phyloP scores from a whole-genome alignment of 2,329 filamentous ascomycete genomes.

The Trichophyton mentagrophytes region DNA sequence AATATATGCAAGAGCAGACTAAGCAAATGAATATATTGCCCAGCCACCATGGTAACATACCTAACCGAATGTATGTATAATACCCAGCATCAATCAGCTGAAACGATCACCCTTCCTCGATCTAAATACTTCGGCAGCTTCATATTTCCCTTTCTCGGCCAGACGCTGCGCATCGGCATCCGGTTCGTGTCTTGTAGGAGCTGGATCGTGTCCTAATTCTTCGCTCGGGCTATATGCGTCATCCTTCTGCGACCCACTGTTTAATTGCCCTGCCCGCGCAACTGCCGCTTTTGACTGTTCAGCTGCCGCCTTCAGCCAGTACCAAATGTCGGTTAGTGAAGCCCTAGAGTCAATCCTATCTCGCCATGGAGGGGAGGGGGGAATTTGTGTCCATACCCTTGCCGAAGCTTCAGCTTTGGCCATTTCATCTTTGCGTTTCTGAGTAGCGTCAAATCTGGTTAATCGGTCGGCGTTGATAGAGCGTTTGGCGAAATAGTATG shows the following conservation, averaged over 20 bases:
- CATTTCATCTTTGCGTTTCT: constrained; percentile 21
- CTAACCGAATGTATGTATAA: not conserved
- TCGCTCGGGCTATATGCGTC: constrained; percentile 55
- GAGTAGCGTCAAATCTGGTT: constrained; percentile 51
- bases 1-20: not conserved
- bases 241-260: constrained; percentile 27
- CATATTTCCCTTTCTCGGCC: constrained; percentile 78
- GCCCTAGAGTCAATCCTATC: not conserved
- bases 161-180: constrained; percentile 55
- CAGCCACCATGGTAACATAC: not conserved
- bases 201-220: constrained; percentile 66
- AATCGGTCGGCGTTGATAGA: constrained; percentile 84
- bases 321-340: constrained; percentile 13
- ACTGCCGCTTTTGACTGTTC: constrained; percentile 14
- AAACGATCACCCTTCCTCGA: constrained; percentile 81
- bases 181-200: constrained; percentile 69
- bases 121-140: constrained; percentile 61
- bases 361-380: not conserved
- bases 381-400: not conserved
- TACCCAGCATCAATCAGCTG: constrained; percentile 31
- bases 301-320: constrained; percentile 22
- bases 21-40: not conserved
- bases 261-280: constrained; percentile 6
- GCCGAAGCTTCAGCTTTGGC: constrained; percentile 10
- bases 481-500: constrained; percentile 92